Conservation (phyloP, 2,329 filamentous ascomycete genomes). For the Achaetomium macrosporum region DNA sequence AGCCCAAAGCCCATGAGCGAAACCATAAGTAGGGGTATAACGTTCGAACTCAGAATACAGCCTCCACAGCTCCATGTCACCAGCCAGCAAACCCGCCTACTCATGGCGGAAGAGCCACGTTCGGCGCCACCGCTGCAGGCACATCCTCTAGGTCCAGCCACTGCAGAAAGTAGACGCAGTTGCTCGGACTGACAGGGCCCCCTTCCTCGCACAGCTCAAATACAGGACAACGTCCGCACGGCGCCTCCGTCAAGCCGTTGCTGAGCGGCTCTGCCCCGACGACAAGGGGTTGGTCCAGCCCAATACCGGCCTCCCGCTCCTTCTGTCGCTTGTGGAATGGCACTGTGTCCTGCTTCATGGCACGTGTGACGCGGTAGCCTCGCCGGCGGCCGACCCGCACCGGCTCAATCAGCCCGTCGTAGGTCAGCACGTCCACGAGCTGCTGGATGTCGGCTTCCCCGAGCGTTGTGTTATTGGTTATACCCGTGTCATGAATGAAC, state of each 20-base stretch:
- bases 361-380: conserved; percentile 49
- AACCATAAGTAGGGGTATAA: neutral
- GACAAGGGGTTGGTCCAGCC: conserved; percentile 23
- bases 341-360: conserved; percentile 37
- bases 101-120: conserved; percentile 2
- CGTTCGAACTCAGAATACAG: no score
- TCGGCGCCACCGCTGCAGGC: conserved; percentile 4
- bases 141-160: conserved; percentile 59
- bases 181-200: conserved; percentile 81
- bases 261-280: conserved; percentile 37
- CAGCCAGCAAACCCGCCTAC: conserved; percentile 10
- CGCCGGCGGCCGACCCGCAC: conserved; percentile 45
- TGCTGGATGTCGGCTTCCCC: conserved; percentile 74
- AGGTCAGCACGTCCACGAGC: conserved; percentile 81
- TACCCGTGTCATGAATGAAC: conserved; percentile 61
- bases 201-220: conserved; percentile 89
- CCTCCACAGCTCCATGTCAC: neutral
- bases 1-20: neutral
- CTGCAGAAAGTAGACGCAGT: conserved; percentile 83
- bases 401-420: conserved; percentile 75
- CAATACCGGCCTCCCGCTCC: conserved; percentile 29
- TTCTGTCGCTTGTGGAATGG: conserved; percentile 27
- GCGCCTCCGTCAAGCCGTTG: conserved; percentile 80
- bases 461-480: conserved; percentile 67
- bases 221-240: conserved; percentile 87